These are phyloP conservation scores for Jackrogersella minutella DNA, from an alignment of 495 filamentous ascomycete species.

Conservation along the genomic window DNA sequence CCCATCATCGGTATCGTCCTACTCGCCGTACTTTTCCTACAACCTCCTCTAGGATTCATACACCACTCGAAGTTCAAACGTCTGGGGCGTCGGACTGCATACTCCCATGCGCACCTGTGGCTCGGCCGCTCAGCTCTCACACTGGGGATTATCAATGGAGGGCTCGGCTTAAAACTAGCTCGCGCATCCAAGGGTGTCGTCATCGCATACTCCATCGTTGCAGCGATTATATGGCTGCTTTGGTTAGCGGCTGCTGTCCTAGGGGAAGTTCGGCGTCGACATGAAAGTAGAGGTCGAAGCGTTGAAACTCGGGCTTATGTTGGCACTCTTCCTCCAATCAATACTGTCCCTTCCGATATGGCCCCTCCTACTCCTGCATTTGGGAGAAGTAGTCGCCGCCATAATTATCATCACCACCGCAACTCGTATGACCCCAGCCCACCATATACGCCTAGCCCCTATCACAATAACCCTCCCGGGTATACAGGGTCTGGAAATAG, in stretches of 20 bases:
- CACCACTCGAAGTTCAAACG: constrained; percentile 68
- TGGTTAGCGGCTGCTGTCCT: constrained; percentile 45
- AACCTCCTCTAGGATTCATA: constrained; percentile 66
- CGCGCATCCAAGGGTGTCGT: constrained; percentile 39
- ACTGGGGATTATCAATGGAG: constrained; percentile 74
- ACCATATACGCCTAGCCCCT: constrained; percentile 18
- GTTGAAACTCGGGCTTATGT: neutral
- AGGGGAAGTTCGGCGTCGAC: constrained; percentile 32
- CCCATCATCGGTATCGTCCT: constrained; percentile 69
- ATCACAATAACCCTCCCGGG: neutral
- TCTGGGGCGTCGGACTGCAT: constrained; percentile 54
- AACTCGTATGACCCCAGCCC: constrained; percentile 23
- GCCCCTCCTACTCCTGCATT: neutral
- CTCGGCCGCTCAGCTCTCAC: constrained; percentile 67
- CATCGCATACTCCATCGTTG: constrained; percentile 49
- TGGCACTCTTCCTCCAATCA: neutral
- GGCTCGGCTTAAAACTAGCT: constrained; percentile 65
- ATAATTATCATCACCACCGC: neutral
- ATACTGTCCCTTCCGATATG: no score
- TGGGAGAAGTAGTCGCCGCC: neutral
- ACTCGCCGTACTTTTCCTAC: constrained; percentile 60
- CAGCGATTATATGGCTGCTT: constrained; percentile 44
- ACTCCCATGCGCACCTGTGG: constrained; percentile 70
- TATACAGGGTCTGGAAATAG: neutral
- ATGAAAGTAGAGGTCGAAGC: neutral